A percentile compares a stretch with the other conserved stretches of the same genome.
phyloP scores from a whole-genome alignment of 106 monocot genomes.

The Acanthochlamys bracteata region DNA sequence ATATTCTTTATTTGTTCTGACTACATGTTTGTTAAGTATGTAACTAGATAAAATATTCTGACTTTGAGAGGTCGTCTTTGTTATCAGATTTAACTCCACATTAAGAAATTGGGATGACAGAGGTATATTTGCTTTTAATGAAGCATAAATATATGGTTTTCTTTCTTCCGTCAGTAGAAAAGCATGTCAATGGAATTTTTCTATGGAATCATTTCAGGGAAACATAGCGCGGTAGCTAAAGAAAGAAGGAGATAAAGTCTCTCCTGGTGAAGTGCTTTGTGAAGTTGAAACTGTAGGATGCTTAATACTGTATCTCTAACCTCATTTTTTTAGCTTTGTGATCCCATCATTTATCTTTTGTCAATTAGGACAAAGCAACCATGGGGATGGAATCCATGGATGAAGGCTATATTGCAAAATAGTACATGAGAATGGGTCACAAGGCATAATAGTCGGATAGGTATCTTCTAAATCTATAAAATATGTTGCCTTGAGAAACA shows the following conservation, averaged over 20 bases:
- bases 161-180: background rate
- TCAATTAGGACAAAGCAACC: conserved; percentile 80
- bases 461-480: conserved; percentile 25
- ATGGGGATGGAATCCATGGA: conserved; percentile 99
- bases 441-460: conserved; percentile 96
- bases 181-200: background rate
- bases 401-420: conserved; percentile 93
- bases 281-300: conserved; percentile 93
- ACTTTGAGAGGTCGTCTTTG: background rate
- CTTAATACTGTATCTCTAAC: background rate
- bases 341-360: background rate
- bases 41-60: background rate
- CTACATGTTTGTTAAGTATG: background rate
- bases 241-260: conserved; percentile 96
- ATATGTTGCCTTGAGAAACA: too few relatives aligned
- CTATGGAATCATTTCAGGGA: conserved; percentile 34
- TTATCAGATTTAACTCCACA: conserved; percentile 82
- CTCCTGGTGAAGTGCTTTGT: conserved; percentile 95
- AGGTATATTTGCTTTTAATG: conserved; percentile 33
- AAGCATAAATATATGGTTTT: background rate
- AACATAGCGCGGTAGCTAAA: conserved; percentile 95
- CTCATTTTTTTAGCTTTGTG: too few relatives aligned
- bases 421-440: conserved; percentile 78
- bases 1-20: background rate
- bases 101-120: conserved; percentile 94